These are phyloP conservation scores for Cladophialophora yegresii DNA, from an alignment of 2,329 filamentous ascomycete genomes.

Conservation along the genomic window DNA sequence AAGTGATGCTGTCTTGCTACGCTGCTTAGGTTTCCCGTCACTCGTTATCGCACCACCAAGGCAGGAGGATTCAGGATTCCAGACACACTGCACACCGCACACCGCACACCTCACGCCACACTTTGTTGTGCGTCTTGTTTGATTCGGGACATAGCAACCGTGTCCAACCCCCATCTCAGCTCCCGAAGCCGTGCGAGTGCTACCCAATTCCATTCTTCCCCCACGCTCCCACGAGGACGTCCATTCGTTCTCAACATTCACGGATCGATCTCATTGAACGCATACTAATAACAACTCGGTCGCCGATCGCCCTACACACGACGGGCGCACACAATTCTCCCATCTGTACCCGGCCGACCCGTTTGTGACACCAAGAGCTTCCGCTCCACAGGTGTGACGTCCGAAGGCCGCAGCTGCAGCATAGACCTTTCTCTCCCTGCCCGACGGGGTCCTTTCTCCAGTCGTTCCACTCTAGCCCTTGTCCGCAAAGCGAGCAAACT, in stretches of 20 bases:
- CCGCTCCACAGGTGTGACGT: background rate
- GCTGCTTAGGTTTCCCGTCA: background rate
- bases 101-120: background rate
- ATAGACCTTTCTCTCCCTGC: slow-evolving; percentile 4
- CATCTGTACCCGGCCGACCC: background rate
- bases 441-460: background rate
- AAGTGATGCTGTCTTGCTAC: slow-evolving; percentile 2
- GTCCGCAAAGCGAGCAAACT: slow-evolving; percentile 6
- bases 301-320: background rate
- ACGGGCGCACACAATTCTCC: background rate
- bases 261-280: background rate
- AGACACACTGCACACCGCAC: background rate
- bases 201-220: background rate
- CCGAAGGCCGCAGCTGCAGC: background rate
- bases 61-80: background rate
- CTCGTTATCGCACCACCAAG: slow-evolving; percentile 1
- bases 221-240: background rate
- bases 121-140: background rate
- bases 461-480: background rate
- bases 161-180: background rate
- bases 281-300: background rate
- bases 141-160: background rate
- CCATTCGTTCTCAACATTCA: background rate
- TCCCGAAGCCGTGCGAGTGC: background rate
- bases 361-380: background rate